phyloP scores from a whole-genome alignment of 306 rosid genomes.

The Pterocarpus santalinus region DNA sequence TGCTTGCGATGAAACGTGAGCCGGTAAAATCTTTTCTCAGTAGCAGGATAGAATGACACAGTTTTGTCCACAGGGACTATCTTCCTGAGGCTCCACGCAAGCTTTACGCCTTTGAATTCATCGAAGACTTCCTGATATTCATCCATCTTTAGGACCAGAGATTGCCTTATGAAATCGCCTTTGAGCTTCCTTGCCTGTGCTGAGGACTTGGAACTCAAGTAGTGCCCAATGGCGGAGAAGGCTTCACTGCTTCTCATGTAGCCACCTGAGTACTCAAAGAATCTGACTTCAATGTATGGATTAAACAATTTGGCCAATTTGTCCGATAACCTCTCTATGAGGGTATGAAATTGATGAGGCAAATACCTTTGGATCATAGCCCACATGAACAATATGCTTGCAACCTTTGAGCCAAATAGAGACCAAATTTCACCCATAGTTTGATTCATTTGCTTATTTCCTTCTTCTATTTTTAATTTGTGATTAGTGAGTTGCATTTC shows the following conservation, averaged over 20 bases:
- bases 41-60: conserved; percentile 40
- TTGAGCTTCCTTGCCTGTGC: conserved; percentile 46
- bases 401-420: conserved; percentile 43
- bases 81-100: conserved; percentile 54
- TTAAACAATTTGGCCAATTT: conserved; percentile 37
- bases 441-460: background rate
- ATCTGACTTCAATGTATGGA: conserved; percentile 57
- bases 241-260: conserved; percentile 22
- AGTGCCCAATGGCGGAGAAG: conserved; percentile 41
- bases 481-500: background rate
- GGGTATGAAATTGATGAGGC: conserved; percentile 39
- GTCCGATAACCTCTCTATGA: conserved; percentile 16
- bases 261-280: conserved; percentile 46
- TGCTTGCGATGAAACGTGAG: conserved; percentile 47
- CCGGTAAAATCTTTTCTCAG: conserved; percentile 46
- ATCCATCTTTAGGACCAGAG: conserved; percentile 50
- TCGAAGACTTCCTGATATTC: conserved; percentile 57
- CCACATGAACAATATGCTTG: conserved; percentile 25
- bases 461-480: too few species aligned
- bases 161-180: conserved; percentile 44
- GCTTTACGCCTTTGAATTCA: conserved; percentile 46
- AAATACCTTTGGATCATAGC: conserved; percentile 53
- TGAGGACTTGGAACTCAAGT: conserved; percentile 47
- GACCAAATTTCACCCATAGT: conserved; percentile 51
- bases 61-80: background rate